phyloP scores from a whole-genome alignment of 2,329 filamentous ascomycete species.

The Biscogniauxia sp. region DNA sequence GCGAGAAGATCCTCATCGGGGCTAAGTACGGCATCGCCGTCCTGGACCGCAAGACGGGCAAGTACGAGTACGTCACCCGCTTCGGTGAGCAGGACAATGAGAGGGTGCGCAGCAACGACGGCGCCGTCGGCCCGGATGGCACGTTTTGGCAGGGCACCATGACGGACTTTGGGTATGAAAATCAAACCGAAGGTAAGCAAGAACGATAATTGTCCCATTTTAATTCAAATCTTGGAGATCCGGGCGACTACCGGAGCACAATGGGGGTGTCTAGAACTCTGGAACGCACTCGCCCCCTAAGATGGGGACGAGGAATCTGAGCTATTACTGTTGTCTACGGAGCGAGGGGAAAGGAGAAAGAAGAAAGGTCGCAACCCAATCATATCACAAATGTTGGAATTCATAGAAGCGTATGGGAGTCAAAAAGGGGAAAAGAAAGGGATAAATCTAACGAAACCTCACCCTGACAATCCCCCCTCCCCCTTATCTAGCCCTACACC shows the following conservation, averaged over 20 bases:
- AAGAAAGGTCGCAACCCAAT: no score
- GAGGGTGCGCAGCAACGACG: constrained; percentile 73
- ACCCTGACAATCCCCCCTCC: no score
- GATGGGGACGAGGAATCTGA: no score
- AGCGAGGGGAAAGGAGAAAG: no score
- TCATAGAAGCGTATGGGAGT: no score
- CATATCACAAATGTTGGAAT: no score
- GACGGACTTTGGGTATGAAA: constrained; percentile 65
- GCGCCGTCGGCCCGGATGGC: constrained; percentile 74
- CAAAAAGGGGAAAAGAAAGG: no score
- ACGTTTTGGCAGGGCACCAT: constrained; percentile 84
- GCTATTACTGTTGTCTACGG: no score
- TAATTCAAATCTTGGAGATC: neutral
- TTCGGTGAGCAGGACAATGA: constrained; percentile 46
- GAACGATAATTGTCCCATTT: constrained; percentile 8
- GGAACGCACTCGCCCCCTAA: no score
- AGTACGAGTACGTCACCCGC: constrained; percentile 52
- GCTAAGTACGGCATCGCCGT: constrained; percentile 82
- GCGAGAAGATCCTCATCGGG: constrained; percentile 69
- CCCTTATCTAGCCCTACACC: no score
- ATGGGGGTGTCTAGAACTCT: neutral
- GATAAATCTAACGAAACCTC: no score
- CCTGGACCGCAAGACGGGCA: constrained; percentile 61
- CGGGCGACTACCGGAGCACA: neutral
- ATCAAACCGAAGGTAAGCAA: constrained; percentile 60